Conservation (phyloP, 345 rosid species). For the Sisymbrium altissimum region DNA sequence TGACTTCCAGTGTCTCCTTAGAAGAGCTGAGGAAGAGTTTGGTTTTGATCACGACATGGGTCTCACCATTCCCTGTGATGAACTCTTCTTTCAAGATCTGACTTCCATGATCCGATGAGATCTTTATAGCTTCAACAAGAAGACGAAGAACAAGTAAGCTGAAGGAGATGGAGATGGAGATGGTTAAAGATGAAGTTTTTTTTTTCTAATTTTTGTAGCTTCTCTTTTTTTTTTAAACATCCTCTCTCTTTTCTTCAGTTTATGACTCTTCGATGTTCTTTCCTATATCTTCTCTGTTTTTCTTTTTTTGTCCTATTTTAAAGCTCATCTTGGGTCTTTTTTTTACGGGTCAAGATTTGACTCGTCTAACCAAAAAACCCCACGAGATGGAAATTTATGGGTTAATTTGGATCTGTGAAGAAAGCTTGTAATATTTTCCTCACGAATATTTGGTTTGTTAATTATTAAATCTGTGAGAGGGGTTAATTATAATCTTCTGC, state of each 20-base stretch:
- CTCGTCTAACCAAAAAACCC: slow-evolving; percentile 1
- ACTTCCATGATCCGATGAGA: slow-evolving; percentile 51
- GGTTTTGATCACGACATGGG: slow-evolving; percentile 86
- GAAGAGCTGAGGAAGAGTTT: slow-evolving; percentile 77
- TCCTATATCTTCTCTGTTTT: not conserved
- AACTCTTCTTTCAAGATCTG: slow-evolving; percentile 62
- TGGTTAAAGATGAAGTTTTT: slow-evolving; percentile 27
- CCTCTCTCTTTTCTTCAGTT: slow-evolving; percentile 11
- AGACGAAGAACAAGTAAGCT: not conserved
- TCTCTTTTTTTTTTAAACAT: slow-evolving; percentile 11
- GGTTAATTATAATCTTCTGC: not conserved
- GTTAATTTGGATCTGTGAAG: slow-evolving; percentile 3
- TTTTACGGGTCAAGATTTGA: slow-evolving; percentile 8
- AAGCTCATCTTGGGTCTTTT: slow-evolving; percentile 9
- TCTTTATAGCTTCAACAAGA: not conserved
- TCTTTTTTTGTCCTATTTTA: not conserved
- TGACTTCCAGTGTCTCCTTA: slow-evolving; percentile 66
- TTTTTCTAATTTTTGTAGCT: not conserved
- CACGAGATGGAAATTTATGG: slow-evolving; percentile 1
- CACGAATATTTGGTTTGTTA: slow-evolving; percentile 3
- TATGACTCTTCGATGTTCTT: not conserved
- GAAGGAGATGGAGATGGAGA: slow-evolving; percentile 16
- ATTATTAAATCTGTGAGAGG: not conserved
- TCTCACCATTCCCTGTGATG: slow-evolving; percentile 75
- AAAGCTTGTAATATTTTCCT: slow-evolving; percentile 17